Base-by-base conservation (phyloP, 2,329 filamentous ascomycete species). In the Ophiostoma angusticollis region DNA sequence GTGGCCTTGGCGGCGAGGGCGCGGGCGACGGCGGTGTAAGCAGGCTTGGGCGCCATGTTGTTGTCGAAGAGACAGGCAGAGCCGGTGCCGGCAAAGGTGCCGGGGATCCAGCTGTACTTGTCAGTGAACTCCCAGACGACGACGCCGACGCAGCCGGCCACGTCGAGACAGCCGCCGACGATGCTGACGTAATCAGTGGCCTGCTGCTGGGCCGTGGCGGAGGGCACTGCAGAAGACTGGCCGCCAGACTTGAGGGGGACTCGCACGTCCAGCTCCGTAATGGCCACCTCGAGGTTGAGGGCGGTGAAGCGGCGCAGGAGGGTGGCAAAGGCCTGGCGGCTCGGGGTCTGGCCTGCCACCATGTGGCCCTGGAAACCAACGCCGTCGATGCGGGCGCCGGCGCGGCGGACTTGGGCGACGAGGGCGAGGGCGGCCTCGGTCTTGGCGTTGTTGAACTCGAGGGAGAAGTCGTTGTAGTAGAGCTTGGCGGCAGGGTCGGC, bases 381-480 rank as follows among this genome's bases (percentile, higher is more conserved):
- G 29, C 69, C 68, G 45, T 72, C 63, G 44, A 72, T 68, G 31
- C 62, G 63, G 35, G 57, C 52, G 16, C 61, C 59, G 5, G 58
- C 50, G 9, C 49, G 41, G 36, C 55, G 47, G 4, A 61, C 37
- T 0, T 50, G 45, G 11, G 45, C 32, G 5, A 63, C 55, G 22
- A 63, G 56, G 5, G 49, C 39, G 4, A 57, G 43, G 0, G 54
- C 58, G 0, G 50, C 51, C 3, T 49, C 52, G 6, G 53, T 49
- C 44, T 64, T 63, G 23, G 49, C 42, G 14, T 51, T 46, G 7
- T 51, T 43, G 6, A 46, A 52, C 48, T 72, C 68, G 41, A 69
- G 63, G 48, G 63, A 66, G 57, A 70, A 72, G 53, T 54, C 68
- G 52, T 72, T 72, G 56, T 68, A 69, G 50, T 69, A 72, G 2